Percentiles rank a stretch among this genome's conserved stretches.
These are phyloP conservation scores for Ramaria sp. DNA, from an alignment of 768 basidiomycete genomes.

Conservation along the genomic window DNA sequence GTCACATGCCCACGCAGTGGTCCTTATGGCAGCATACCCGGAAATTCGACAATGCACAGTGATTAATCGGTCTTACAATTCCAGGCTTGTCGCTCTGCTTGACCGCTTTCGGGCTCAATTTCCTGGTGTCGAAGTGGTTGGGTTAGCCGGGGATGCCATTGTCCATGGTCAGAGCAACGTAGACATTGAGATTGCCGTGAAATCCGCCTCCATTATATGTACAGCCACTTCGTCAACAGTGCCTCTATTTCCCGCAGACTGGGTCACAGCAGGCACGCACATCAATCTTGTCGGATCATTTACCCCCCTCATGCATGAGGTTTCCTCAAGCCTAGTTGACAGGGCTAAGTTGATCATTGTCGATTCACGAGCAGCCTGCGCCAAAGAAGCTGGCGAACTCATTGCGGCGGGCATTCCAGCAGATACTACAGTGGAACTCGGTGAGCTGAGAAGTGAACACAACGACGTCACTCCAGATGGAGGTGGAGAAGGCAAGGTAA, in stretches of 20 bases:
- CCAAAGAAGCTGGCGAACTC: constrained; percentile 72
- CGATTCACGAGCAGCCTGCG: constrained; percentile 40
- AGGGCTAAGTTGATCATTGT: constrained; percentile 53
- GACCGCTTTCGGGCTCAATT: constrained; percentile 18
- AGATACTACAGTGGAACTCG: constrained; percentile 52
- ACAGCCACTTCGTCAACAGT: constrained; percentile 60
- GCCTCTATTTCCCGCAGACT: constrained; percentile 61
- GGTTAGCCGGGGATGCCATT: neutral
- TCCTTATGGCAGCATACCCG: constrained; percentile 49
- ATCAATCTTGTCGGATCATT: constrained; percentile 77
- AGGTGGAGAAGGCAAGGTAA: neutral
- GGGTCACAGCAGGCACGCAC: constrained; percentile 54
- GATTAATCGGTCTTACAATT: constrained; percentile 48
- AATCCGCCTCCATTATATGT: constrained; percentile 55
- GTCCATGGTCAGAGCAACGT: neutral
- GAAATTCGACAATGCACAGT: constrained; percentile 45
- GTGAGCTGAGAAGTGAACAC: constrained; percentile 33
- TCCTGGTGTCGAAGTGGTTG: constrained; percentile 14
- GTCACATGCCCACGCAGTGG: constrained; percentile 49
- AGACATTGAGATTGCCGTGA: constrained; percentile 20
- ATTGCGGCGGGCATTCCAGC: constrained; percentile 38
- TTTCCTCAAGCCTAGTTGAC: constrained; percentile 45
- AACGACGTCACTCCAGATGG: neutral
- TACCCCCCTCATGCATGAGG: constrained; percentile 71
- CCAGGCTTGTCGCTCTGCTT: constrained; percentile 33